Base-by-base conservation (phyloP, 192 early-diverging fungal species). In the Backusella macrospora region DNA sequence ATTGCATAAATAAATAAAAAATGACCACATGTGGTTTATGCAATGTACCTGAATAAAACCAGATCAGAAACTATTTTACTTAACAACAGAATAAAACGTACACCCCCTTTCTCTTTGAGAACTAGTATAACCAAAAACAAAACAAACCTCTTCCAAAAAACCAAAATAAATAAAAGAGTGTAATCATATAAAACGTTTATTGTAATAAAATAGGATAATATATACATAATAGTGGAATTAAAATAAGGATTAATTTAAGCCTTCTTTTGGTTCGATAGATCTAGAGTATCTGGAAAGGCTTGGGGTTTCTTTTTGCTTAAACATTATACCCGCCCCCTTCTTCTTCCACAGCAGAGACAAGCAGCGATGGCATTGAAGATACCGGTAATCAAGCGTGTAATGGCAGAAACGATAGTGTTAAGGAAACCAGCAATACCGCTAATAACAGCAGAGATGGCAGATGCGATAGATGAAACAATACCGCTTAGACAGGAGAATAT, bases 291-390 rank as follows among this genome's bases (percentile, higher is more conserved):
- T 4, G 7, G 21, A 9, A 12, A 26, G 21, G 52, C 21, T 59
- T 8, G 10, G 3, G 0, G 18, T 3, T 7, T 52, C 18, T 18
- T n/a, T 34, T 2, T 34, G 29, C 29, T 34, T 1, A 34, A 34
- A n/a, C 13, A 12, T 13, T 59, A 59, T 9, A 59, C 52, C 52
- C 65, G 38, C 40, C 21, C 39, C 18, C 65, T 10, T 18, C 65
- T 40, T 66, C 37, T 66, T 34, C 72, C 52, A 44, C 72, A 73
- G 15, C 62, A 52, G 3, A 52, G 65, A 7, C 40, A 37, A n/a
- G 59, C 42, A 42, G 62, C 69, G 49, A 76, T 76, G 21, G 75
- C 70, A 46, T 72, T 62, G 49, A 76, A 72, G 37, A 76, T 76
- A 55, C 75, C 75, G 26, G 75, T 76, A 55, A 76, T 72, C 67